Conservation (phyloP, 306 rosid genomes). For the Canavalia gladiata region DNA sequence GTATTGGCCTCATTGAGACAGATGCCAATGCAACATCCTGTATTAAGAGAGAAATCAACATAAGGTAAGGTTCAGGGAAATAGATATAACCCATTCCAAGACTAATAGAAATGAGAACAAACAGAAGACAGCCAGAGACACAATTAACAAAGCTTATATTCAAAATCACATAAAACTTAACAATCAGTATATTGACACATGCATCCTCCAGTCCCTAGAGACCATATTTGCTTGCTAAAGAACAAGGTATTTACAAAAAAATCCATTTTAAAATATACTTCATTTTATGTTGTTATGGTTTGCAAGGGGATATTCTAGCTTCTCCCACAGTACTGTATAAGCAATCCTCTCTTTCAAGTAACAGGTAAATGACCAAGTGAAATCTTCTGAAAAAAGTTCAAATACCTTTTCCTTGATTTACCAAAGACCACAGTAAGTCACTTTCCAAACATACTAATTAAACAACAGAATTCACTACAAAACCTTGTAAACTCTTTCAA, state of each 20-base stretch:
- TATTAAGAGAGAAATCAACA: slow-evolving; percentile 45
- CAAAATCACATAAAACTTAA: neutral
- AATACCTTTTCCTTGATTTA: neutral
- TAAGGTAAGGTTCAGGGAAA: neutral
- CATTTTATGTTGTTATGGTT: neutral
- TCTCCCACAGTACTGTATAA: too few relatives aligned
- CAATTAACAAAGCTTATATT: neutral
- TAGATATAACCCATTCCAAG: neutral
- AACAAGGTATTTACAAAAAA: neutral
- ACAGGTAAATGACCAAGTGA: neutral
- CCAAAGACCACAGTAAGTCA: too few relatives aligned
- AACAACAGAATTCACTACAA: neutral
- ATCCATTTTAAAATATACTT: slow-evolving; percentile 4
- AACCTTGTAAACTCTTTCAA: slow-evolving; percentile 21
- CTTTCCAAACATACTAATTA: neutral
- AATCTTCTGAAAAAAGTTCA: neutral
- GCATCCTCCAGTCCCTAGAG: neutral
- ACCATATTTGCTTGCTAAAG: neutral
- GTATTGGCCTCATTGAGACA: slow-evolving; percentile 91
- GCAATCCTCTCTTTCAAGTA: too few relatives aligned
- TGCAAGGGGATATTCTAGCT: neutral
- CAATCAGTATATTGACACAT: neutral
- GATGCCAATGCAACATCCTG: slow-evolving; percentile 96
- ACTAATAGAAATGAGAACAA: neutral
- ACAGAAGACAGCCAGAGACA: neutral